Percentiles rank a stretch among this genome's conserved stretches.
Evolutionary conservation across 75 land plant genomes (phyloP).

Genomic region (Pinus taeda): DNA sequence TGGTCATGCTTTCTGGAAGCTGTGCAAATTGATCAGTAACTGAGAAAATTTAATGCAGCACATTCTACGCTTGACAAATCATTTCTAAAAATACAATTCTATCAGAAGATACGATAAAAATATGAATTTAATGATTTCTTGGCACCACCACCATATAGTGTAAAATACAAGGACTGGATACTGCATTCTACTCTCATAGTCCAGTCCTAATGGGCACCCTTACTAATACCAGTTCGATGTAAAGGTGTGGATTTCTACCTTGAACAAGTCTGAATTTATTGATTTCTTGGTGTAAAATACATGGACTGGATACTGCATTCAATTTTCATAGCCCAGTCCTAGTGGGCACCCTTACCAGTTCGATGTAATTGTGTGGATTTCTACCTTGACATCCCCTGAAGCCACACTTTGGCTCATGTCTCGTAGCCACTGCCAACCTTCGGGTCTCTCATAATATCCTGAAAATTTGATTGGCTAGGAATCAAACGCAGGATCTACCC

Average conservation of each 20-base stretch:
- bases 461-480: no score
- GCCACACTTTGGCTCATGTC: no score
- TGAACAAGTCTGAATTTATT: no score
- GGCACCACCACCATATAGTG: no score
- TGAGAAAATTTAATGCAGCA: not conserved
- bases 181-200: not conserved
- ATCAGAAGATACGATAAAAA: not conserved
- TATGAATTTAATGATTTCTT: no score
- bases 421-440: no score
- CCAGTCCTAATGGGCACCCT: not conserved
- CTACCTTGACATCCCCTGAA: no score
- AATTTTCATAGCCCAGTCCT: not conserved
- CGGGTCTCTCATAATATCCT: no score
- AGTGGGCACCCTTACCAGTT: not conserved
- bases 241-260: no score
- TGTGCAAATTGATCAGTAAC: not conserved
- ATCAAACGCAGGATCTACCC: no score
- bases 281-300: no score
- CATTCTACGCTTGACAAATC: not conserved
- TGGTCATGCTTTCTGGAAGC: not conserved
- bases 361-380: not conserved
- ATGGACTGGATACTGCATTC: not conserved
- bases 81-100: not conserved
- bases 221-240: not conserved
- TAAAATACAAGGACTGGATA: not conserved